Conservation (phyloP, 139 green algal genomes). For the Pseudopediastrum boryanum region DNA sequence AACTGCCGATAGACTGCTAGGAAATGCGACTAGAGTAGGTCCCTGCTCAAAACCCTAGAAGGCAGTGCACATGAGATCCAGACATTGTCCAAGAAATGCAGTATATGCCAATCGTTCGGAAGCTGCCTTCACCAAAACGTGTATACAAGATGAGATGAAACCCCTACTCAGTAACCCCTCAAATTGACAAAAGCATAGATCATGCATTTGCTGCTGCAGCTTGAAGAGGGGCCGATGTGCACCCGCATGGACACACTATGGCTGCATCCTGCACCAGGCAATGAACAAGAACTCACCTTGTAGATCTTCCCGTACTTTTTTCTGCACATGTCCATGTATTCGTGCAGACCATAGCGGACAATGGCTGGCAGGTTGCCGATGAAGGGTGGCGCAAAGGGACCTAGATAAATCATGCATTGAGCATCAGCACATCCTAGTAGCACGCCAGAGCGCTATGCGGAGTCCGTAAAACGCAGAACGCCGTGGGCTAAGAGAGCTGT, state of each 20-base stretch:
- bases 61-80: no score
- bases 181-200: background rate
- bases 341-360: slow-evolving; percentile 28
- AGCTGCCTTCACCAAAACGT: background rate
- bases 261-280: background rate
- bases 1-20: no score
- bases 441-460: no score
- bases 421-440: no score
- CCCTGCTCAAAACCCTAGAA: no score
- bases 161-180: background rate
- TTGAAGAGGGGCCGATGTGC: background rate
- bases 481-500: no score
- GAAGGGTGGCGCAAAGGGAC: slow-evolving; percentile 30
- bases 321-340: slow-evolving; percentile 34
- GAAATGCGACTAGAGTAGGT: no score
- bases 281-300: slow-evolving; percentile 22
- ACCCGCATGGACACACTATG: background rate
- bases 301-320: slow-evolving; percentile 50
- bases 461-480: no score
- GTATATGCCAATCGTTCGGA: background rate
- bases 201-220: background rate
- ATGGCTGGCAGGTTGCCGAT: slow-evolving; percentile 43
- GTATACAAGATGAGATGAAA: background rate
- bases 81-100: no score
- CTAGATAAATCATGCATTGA: background rate